Base-by-base conservation (phyloP, 768 basidiomycete species). In the Russula brevipes region DNA sequence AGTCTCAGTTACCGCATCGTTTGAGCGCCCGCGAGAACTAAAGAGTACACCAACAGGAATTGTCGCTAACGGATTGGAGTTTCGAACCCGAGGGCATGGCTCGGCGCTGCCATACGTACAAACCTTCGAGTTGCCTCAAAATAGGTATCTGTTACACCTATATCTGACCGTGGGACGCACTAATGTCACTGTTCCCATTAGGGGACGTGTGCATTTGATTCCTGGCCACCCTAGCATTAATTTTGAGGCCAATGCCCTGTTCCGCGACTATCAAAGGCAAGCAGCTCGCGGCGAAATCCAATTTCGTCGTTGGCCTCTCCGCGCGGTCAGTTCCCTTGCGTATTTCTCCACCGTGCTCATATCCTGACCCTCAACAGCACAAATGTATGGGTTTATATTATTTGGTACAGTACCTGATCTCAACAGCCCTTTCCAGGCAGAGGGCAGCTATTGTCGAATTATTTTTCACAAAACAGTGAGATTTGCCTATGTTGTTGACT, bases 381-480 rank as follows among this genome's bases (percentile, higher is more conserved):
- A 88, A 85, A 80, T 83, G 88, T 89, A 75, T 58, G 69, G 10
- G 19, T 42, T 59, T n/a, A 36, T 46, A 10, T 17, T 54, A 59
- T 50, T 12, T 35, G 0, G 6, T 50, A 12, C 44, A 55, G 45
- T 61, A 8, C 12, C n/a, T 24, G 3, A 46, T 64, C 57, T 61
- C 64, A 60, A 54, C 16, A 1, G 7, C 6, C 11, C 30, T 24
- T 52, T 12, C 35, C 60, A 91, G 89, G 83, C 68, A 83, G 88
- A 46, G 90, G 90, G 7, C 72, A 79, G 4, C 73, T 91, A 4
- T 74, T 92, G 54, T 87, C 90, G 5, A 87, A 89, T 69, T 92
- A 92, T 69, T 92, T 92, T 69, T 91, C 90, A 14, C 90, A 92
- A 66, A 92, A 92, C 61, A 83, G 90, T 89, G 70, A 70, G 85